phyloP scores from a whole-genome alignment of 2,329 filamentous ascomycete species.

The Xylariaceae sp. region DNA sequence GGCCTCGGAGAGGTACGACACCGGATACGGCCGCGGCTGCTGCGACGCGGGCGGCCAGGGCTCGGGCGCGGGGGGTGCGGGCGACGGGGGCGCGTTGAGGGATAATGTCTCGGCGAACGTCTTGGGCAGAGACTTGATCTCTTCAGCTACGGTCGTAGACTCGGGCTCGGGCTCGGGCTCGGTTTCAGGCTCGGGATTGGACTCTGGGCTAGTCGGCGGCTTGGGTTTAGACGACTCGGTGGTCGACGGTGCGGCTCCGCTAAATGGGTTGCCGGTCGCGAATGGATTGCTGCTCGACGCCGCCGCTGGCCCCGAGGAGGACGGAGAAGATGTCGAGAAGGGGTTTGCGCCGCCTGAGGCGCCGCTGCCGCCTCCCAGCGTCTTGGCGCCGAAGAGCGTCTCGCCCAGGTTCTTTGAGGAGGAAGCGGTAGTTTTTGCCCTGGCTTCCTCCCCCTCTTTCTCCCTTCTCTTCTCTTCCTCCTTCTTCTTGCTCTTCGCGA shows the following conservation, averaged over 20 bases:
- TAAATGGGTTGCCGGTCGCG: constrained; percentile 46
- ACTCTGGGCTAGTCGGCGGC: background rate
- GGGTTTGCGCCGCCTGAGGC: constrained; percentile 42
- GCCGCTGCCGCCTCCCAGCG: constrained; percentile 28
- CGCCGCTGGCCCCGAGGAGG: constrained; percentile 19
- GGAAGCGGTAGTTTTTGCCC: constrained; percentile 28
- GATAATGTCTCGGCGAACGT: constrained; percentile 71
- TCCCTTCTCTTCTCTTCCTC: constrained; percentile 26
- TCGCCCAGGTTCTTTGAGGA: constrained; percentile 61
- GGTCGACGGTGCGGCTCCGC: constrained; percentile 11
- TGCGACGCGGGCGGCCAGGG: constrained; percentile 66
- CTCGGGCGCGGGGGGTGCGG: constrained; percentile 40
- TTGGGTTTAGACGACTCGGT: background rate
- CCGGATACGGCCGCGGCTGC: constrained; percentile 65
- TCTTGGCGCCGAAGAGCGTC: constrained; percentile 60
- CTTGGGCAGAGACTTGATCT: constrained; percentile 38
- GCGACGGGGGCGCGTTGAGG: constrained; percentile 48
- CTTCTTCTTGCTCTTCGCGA: constrained; percentile 24
- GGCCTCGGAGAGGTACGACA: constrained; percentile 74
- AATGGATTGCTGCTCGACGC: constrained; percentile 48
- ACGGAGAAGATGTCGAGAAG: constrained; percentile 43
- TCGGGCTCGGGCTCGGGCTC: constrained; percentile 12
- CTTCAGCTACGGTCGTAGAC: constrained; percentile 26
- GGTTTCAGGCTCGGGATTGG: constrained; percentile 13
- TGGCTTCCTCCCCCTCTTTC: constrained; percentile 24